Evolutionary conservation across 179 eudicot species (phyloP).

Genomic region (Amaranthus tricolor): DNA sequence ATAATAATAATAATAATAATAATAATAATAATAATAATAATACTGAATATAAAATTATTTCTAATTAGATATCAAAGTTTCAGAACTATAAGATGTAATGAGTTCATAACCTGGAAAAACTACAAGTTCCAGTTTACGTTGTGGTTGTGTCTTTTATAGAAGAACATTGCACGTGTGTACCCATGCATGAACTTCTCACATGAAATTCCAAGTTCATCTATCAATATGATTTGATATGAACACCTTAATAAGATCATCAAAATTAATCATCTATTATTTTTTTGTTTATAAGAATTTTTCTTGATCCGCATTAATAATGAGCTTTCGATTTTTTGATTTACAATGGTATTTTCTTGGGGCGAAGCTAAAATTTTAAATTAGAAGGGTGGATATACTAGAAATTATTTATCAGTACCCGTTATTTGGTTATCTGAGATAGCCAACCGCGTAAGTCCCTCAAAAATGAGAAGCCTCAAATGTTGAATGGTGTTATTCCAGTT

Average conservation of each 20-base stretch:
- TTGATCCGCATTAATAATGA: no score
- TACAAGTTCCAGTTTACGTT: conserved; percentile 17
- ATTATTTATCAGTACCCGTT: no score
- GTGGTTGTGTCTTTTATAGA: conserved; percentile 18
- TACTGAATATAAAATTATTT: neutral
- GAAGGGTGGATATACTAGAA: no score
- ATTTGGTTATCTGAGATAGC: neutral
- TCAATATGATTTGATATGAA: neutral
- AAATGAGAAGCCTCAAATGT: no score
- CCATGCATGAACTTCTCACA: conserved; percentile 21
- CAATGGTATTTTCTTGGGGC: no score
- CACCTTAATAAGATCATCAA: neutral
- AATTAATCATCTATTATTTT: no score
- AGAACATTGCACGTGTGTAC: conserved; percentile 31
- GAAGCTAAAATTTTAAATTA: no score
- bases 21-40: neutral
- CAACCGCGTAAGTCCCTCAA: neutral
- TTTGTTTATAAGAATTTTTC: no score
- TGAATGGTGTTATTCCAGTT: no score
- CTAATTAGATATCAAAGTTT: no score
- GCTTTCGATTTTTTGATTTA: neutral
- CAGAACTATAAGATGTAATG: neutral
- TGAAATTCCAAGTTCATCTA: conserved; percentile 18
- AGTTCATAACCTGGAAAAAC: neutral
- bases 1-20: conserved; percentile 4